Percentiles rank a stretch among this genome's conserved stretches.
Evolutionary conservation across 192 early-diverging fungal genomes (phyloP).

Genomic region (Umbelopsis isabellina): DNA sequence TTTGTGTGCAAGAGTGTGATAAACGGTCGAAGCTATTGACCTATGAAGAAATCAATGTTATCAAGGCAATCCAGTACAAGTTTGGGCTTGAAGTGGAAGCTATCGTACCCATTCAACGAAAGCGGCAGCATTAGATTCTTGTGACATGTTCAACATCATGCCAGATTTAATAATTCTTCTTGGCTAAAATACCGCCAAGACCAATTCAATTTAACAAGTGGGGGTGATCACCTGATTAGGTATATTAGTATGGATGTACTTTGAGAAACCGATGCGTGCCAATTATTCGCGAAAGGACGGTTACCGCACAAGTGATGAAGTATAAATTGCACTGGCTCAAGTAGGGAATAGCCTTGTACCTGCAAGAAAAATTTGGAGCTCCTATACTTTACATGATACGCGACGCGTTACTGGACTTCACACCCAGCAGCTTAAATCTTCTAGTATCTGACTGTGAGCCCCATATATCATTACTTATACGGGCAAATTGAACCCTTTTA

Average conservation of each 20-base stretch:
- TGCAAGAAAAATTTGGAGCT: no score
- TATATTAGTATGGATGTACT: neutral
- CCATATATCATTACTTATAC: no score
- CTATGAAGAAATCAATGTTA: conserved; percentile 32
- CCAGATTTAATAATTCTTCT: conserved; percentile 34
- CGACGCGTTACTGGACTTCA: no score
- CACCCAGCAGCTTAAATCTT: no score
- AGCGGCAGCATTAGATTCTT: conserved; percentile 43
- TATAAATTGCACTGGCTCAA: no score
- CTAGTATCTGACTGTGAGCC: no score
- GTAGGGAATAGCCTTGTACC: no score
- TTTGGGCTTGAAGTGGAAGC: neutral
- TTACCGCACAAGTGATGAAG: neutral
- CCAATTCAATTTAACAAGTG: neutral
- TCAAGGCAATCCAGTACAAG: neutral
- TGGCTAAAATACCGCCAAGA: conserved; percentile 20
- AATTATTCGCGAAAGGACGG: neutral
- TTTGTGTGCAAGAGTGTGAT: conserved; percentile 48
- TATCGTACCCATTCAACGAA: conserved; percentile 48
- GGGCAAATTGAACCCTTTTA: no score
- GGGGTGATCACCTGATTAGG: conserved; percentile 12
- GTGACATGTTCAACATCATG: conserved; percentile 23
- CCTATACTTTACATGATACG: no score
- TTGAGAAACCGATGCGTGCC: neutral
- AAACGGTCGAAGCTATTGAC: conserved; percentile 68